Percentiles rank a stretch among this genome's conserved stretches.
phyloP scores from a whole-genome alignment of 2,329 filamentous ascomycete species.

The Cercospora sesami region DNA sequence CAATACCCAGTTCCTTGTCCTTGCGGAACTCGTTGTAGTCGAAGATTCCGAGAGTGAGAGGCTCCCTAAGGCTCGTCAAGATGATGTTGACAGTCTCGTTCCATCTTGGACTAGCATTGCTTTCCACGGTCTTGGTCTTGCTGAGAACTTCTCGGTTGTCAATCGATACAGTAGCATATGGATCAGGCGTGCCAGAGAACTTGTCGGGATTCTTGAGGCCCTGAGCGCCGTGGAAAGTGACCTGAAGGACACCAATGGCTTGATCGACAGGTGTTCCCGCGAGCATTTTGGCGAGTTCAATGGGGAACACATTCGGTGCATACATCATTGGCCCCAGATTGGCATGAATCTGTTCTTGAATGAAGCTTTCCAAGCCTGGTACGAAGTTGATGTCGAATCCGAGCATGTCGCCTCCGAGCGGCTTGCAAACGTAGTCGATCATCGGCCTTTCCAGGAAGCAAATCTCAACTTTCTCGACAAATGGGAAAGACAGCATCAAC shows the following conservation, averaged over 20 bases:
- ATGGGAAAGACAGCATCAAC: slow-evolving; percentile 91
- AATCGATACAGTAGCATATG: slow-evolving; percentile 81
- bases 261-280: slow-evolving; percentile 91
- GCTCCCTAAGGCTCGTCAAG: slow-evolving; percentile 84
- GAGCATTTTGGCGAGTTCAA: slow-evolving; percentile 98
- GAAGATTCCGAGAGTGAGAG: slow-evolving; percentile 78
- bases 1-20: slow-evolving; percentile 88
- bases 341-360: slow-evolving; percentile 92
- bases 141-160: slow-evolving; percentile 80
- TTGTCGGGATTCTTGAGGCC: slow-evolving; percentile 95
- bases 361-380: slow-evolving; percentile 88
- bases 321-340: slow-evolving; percentile 98
- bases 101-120: slow-evolving; percentile 86
- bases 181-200: slow-evolving; percentile 87
- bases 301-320: slow-evolving; percentile 92
- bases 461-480: slow-evolving; percentile 91
- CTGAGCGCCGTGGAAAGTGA: slow-evolving; percentile 87
- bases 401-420: slow-evolving; percentile 88
- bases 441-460: slow-evolving; percentile 86
- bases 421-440: slow-evolving; percentile 98
- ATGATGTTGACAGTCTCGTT: slow-evolving; percentile 97
- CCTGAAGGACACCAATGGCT: slow-evolving; percentile 87
- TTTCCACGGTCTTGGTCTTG: slow-evolving; percentile 82
- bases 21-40: slow-evolving; percentile 97
- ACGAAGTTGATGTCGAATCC: slow-evolving; percentile 99